A percentile compares a stretch with the other conserved stretches of the same genome.
Evolutionary conservation across 805 yeast genomes (phyloP).

Genomic region (Wickerhamiella allomyrinae): DNA sequence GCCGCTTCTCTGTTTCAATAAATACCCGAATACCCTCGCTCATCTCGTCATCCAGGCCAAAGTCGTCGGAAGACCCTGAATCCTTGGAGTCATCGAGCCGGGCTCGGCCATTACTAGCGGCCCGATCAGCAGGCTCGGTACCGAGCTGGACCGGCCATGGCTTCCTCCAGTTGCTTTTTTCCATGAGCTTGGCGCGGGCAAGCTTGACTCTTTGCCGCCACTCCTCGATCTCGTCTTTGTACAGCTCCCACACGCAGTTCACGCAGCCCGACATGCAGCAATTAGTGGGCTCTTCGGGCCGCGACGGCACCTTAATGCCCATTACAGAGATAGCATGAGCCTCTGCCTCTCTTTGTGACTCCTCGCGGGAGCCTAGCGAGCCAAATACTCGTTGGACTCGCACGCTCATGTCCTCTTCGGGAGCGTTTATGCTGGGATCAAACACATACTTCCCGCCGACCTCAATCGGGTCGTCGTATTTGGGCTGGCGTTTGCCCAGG

Average conservation of each 20-base stretch:
- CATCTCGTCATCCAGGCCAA: slow-evolving; percentile 35
- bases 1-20: slow-evolving; percentile 63
- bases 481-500: slow-evolving; percentile 6
- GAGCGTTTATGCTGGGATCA: slow-evolving; percentile 12
- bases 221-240: slow-evolving; percentile 71
- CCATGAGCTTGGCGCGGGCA: slow-evolving; percentile 20
- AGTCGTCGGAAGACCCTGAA: slow-evolving; percentile 19
- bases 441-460: slow-evolving; percentile 8
- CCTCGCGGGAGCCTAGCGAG: slow-evolving; percentile 23
- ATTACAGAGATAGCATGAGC: slow-evolving; percentile 28
- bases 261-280: slow-evolving; percentile 97
- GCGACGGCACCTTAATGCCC: slow-evolving; percentile 69
- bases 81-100: slow-evolving; percentile 26
- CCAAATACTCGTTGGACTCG: slow-evolving; percentile 23
- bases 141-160: slow-evolving; percentile 59
- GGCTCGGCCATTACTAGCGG: slow-evolving; percentile 22
- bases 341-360: slow-evolving; percentile 22
- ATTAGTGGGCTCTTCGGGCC: slow-evolving; percentile 82
- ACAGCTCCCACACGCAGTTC: slow-evolving; percentile 93
- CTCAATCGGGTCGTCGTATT: neutral
- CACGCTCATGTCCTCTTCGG: slow-evolving; percentile 13
- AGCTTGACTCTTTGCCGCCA: slow-evolving; percentile 61
- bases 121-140: slow-evolving; percentile 26
- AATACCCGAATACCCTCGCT: slow-evolving; percentile 69
- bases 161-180: slow-evolving; percentile 20